A percentile compares a stretch with the other conserved stretches of the same genome.
These are phyloP conservation scores for Solanum acaule DNA, from an alignment of 257 asterid genomes.

Conservation along the genomic window DNA sequence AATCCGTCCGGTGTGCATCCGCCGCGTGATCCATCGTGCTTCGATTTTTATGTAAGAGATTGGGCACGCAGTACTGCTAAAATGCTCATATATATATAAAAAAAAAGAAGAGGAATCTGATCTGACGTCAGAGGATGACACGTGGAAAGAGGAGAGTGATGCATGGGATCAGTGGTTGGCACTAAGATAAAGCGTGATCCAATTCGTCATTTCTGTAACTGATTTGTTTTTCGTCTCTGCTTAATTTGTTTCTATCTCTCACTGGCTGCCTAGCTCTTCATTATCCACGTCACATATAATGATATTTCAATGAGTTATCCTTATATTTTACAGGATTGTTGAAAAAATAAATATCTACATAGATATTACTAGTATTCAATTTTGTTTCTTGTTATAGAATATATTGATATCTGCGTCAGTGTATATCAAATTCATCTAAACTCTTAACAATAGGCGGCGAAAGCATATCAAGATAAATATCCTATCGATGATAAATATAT, in stretches of 20 bases:
- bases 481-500: too few species aligned
- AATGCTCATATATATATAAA: not conserved
- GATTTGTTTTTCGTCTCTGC: not conserved
- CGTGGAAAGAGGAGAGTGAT: constrained; percentile 12
- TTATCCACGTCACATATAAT: not conserved
- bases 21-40: constrained; percentile 78
- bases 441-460: not conserved
- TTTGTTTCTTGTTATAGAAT: too few species aligned
- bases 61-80: not conserved
- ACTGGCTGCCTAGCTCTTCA: not conserved
- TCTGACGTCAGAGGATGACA: constrained; percentile 12
- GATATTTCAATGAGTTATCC: not conserved
- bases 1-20: constrained; percentile 83
- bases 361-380: not conserved
- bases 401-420: too few species aligned
- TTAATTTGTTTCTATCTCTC: not conserved
- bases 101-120: not conserved
- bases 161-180: constrained; percentile 4
- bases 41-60: not conserved
- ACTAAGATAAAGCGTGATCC: constrained; percentile 7
- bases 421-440: not conserved
- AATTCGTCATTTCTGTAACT: not conserved
- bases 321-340: not conserved
- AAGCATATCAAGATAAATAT: not conserved
- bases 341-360: not conserved